Evolutionary conservation across 2,329 filamentous ascomycete species (phyloP).

Genomic region (Neoarthrinium moseri): DNA sequence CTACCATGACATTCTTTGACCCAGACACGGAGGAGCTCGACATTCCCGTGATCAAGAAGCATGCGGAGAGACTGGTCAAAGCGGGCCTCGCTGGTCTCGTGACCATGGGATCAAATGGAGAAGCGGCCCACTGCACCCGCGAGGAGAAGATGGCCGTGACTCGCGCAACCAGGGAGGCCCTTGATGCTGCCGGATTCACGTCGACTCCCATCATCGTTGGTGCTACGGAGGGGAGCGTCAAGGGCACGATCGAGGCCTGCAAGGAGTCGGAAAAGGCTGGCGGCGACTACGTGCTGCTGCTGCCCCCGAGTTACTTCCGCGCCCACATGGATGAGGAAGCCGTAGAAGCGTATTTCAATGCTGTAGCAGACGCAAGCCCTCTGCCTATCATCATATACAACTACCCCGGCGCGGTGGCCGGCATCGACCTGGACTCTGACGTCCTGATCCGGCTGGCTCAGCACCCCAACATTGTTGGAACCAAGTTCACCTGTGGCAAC

Average conservation of each 20-base stretch:
- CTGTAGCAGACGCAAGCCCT: constrained; percentile 73
- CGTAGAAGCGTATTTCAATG: constrained; percentile 70
- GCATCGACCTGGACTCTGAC: constrained; percentile 88
- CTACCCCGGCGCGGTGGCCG: constrained; percentile 83
- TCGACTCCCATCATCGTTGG: constrained; percentile 80
- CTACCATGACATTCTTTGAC: constrained; percentile 90
- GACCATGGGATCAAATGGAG: constrained; percentile 87
- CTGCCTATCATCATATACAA: constrained; percentile 86
- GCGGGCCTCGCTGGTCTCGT: constrained; percentile 80
- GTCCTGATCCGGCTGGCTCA: constrained; percentile 75
- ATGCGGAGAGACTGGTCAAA: constrained; percentile 74
- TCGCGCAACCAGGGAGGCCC: constrained; percentile 73
- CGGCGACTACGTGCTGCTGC: constrained; percentile 76
- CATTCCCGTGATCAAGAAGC: constrained; percentile 73
- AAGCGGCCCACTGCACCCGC: constrained; percentile 79
- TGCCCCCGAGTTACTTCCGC: constrained; percentile 83
- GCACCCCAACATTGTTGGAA: constrained; percentile 83
- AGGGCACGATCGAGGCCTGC: constrained; percentile 74
- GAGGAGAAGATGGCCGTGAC: constrained; percentile 77
- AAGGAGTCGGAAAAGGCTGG: constrained; percentile 66
- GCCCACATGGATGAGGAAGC: constrained; percentile 72
- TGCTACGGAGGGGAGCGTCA: constrained; percentile 77
- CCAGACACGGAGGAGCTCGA: constrained; percentile 82
- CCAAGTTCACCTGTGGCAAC: constrained; percentile 90
- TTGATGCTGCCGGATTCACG: constrained; percentile 76